Base-by-base conservation (phyloP, 1,284 basidiomycete genomes). In the Chalciporus sp. region DNA sequence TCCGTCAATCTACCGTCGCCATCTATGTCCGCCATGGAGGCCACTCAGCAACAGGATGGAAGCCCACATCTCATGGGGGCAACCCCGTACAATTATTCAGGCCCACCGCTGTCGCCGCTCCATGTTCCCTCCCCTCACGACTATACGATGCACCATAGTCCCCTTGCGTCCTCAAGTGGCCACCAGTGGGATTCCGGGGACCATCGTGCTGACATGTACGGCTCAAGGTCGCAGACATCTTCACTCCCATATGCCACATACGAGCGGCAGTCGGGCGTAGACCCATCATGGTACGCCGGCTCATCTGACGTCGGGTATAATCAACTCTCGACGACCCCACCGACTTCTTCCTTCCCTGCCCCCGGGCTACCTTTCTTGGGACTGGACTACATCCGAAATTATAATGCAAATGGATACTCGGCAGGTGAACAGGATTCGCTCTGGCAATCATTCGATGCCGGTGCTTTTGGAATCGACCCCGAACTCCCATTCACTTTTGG, bases 301-400 rank as follows among this genome's bases (percentile, higher is more conserved):
- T 68, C 72, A 26, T 68, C 72, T 42, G 79, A 80, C 49, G 57
- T 75, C 48, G 67, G 68, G 17, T 73, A 70, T 48, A 57, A 71
- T 49, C 77, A 78, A 3, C 71, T 84, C 42, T 81, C 82, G 7
- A 79, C 78, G 26, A 79, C 84, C 14, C 79, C 85, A 7, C 80
- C 84, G 4, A 79, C 78, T 2, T 72, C 83, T 23, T 78, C 80
- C 4, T 90, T 90, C 66, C 76, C 82, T 57, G 81, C 82, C 6
- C 75, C 84, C 28, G 89, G 90, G 28, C 74, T 92, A 27, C 90
- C 90, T 0, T 92, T 92, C 76, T 80, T 83, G 40, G 90, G 88
- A 16, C 76, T 92, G 41, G 90, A 92, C 61, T 92, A 82, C 62
- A 85, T 92, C 61, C 82, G 86, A 58, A 91, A 88, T 62, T 90